phyloP scores from a whole-genome alignment of 352 stramenopile species.

The Pythium apleroticum region DNA sequence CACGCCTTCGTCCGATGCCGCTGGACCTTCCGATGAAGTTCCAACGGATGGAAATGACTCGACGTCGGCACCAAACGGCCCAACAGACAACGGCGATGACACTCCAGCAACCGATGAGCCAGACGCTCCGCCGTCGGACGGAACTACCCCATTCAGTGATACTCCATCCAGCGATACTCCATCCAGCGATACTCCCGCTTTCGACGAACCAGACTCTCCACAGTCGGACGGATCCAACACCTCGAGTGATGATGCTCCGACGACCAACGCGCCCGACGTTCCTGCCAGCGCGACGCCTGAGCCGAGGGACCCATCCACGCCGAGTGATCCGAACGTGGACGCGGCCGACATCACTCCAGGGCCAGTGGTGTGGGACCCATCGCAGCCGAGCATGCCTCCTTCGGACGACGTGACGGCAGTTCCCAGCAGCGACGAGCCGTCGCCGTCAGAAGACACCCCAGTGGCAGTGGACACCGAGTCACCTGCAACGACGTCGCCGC shows the following conservation, averaged over 20 bases:
- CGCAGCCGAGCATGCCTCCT: neutral
- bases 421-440: neutral
- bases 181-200: neutral
- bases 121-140: no score
- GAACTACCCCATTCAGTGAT: neutral
- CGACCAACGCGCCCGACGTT: neutral
- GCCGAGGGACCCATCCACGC: neutral
- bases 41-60: neutral
- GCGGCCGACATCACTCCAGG: neutral
- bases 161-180: no score
- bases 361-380: neutral
- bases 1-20: neutral
- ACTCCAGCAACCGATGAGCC: neutral
- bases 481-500: neutral
- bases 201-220: neutral
- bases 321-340: neutral
- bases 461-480: neutral
- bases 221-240: neutral
- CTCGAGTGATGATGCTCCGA: neutral
- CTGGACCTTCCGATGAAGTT: neutral
- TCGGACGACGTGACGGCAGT: neutral
- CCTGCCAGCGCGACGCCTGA: neutral
- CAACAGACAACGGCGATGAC: neutral
- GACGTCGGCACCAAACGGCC: neutral
- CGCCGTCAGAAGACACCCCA: neutral